Base-by-base conservation (phyloP, 768 basidiomycete species). In the Boletellus ananiceps region DNA sequence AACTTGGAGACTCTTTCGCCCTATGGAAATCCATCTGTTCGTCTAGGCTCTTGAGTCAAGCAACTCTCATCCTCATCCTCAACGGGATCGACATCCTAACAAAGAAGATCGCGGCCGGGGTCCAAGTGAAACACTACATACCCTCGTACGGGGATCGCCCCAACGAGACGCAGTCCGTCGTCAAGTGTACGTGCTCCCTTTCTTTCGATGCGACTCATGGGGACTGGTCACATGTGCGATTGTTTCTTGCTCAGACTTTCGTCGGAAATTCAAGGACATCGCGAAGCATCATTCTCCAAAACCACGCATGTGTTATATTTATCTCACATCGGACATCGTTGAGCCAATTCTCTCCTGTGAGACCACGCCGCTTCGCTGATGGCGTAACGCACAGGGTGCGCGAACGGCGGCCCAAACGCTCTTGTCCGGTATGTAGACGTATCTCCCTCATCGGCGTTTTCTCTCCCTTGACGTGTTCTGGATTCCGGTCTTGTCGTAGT, bases 1-100 rank as follows among this genome's bases (percentile, higher is more conserved):
- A 86, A 11, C 71, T 89, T 21, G 82, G 87, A 59, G 86, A 88
- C 65, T 83, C 84, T 0, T 78, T 84, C 43, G 72, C 80, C 33
- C 70, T 88, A 13, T 88, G 86, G 86, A 82, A 78, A 42, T 75
- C 79, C 9, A 80, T 88, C 52, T 83, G 83, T 60, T 76, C 78
- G 32, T 81, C 82, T 21, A 78, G 79, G 52, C 73, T 89, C 3
- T 69, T 88, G n/a, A 70, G 74, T 6, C 77, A 72, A 47, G 76
- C 79, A 2, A 77, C 80, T 55, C 68, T 86, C 27, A 78, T 86
- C 48, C 66, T 84, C 44, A 84, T 84, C 61, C 71, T 83, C 51
- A 83, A 80, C 67, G 82, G 83, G 62, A 80, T 82, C 51, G 88
- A 90, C 56, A 65, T 90, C 5, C 68, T 90, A 18, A 72, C 80